These are phyloP conservation scores for Lablab purpureus DNA, from an alignment of 306 rosid species.

Conservation along the genomic window DNA sequence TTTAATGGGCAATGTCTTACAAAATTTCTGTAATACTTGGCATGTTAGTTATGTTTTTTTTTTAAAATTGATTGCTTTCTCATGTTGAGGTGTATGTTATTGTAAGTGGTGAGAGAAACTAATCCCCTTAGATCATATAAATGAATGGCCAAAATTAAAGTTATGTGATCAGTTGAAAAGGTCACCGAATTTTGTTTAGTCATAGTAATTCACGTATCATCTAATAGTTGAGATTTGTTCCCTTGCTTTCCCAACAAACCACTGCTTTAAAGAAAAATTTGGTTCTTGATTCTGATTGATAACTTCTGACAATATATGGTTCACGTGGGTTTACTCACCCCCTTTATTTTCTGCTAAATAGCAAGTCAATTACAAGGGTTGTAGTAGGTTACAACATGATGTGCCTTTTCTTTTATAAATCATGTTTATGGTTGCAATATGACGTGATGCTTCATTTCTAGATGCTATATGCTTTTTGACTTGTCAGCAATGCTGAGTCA, in stretches of 20 bases:
- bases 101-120: not conserved
- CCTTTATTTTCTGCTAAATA: not conserved
- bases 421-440: not conserved
- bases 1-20: not conserved
- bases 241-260: not conserved
- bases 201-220: not conserved
- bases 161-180: not conserved
- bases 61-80: slow-evolving; percentile 16
- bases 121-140: no score
- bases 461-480: not conserved
- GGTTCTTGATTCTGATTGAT: not conserved
- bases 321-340: not conserved
- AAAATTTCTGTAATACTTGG: not conserved
- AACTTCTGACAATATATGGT: not conserved
- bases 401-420: not conserved
- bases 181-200: not conserved
- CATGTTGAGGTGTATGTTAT: not conserved
- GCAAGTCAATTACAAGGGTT: slow-evolving; percentile 9
- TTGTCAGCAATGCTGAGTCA: not conserved
- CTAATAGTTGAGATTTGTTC: not conserved
- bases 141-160: not conserved
- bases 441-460: not conserved
- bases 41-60: slow-evolving; percentile 23
- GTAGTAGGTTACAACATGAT: slow-evolving; percentile 31
- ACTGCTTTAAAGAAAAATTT: not conserved